Percentiles rank a stretch among this genome's conserved stretches.
Evolutionary conservation across 208 protist genomes (phyloP).

Genomic region (Leishmania turanica): DNA sequence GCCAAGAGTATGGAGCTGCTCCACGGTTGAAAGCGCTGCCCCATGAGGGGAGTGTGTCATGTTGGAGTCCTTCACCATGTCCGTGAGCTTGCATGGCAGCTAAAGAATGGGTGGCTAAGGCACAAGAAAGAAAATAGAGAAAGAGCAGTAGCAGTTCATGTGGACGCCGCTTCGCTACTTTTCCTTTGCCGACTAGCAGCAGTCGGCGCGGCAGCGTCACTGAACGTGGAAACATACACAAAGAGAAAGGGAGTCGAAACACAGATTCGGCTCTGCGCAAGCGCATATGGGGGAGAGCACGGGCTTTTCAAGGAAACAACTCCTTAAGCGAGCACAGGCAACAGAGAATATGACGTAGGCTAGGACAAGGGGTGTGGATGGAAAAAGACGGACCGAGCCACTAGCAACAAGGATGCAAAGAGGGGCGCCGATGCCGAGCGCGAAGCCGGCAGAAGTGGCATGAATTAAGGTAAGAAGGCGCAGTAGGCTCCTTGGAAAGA

Average conservation of each 20-base stretch:
- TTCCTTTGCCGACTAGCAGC: background rate
- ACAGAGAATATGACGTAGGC: background rate
- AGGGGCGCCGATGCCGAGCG: background rate
- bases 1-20: conserved; percentile 36
- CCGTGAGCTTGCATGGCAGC: conserved; percentile 27
- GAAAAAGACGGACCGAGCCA: background rate
- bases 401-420: background rate
- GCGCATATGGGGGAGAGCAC: background rate
- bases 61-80: conserved; percentile 47
- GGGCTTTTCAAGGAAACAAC: background rate
- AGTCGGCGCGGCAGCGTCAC: background rate
- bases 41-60: conserved; percentile 36
- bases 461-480: background rate
- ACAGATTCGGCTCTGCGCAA: background rate
- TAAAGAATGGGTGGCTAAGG: background rate
- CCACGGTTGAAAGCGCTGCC: conserved; percentile 34
- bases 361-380: background rate
- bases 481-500: background rate
- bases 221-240: background rate
- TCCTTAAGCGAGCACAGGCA: background rate
- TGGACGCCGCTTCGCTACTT: background rate
- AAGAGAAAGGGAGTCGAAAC: background rate
- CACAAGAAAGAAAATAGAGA: conserved; percentile 8
- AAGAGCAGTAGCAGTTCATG: background rate
- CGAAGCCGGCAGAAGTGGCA: background rate